Conservation (phyloP, 495 filamentous ascomycete genomes). For the Ramalina intermedia region DNA sequence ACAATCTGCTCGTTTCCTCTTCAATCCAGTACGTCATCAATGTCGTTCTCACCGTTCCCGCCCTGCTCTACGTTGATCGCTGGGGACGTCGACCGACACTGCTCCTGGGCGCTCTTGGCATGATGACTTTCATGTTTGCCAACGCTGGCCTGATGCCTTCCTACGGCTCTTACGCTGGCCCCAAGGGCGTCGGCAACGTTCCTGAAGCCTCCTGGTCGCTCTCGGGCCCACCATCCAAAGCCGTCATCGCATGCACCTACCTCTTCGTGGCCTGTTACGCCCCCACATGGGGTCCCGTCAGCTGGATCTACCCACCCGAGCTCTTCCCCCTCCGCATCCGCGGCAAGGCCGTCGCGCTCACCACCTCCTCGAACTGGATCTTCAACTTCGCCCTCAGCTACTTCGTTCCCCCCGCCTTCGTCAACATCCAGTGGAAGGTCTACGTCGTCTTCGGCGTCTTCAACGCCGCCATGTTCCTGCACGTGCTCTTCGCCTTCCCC, state of each 20-base stretch:
- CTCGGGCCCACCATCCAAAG: slow-evolving; percentile 25
- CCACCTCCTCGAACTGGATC: slow-evolving; percentile 52
- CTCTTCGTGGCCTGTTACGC: slow-evolving; percentile 51
- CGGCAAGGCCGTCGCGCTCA: slow-evolving; percentile 49
- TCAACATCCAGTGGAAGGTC: slow-evolving; percentile 42
- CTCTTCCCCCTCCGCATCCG: slow-evolving; percentile 53
- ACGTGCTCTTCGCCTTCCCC: slow-evolving; percentile 44
- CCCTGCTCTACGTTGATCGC: slow-evolving; percentile 40
- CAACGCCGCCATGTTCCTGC: slow-evolving; percentile 38
- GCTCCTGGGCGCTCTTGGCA: slow-evolving; percentile 33
- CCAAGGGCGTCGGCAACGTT: slow-evolving; percentile 25
- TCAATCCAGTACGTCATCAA: slow-evolving; percentile 67
- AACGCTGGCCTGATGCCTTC: slow-evolving; percentile 41
- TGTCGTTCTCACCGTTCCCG: slow-evolving; percentile 47
- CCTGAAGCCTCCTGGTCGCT: slow-evolving; percentile 26
- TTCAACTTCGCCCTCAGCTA: slow-evolving; percentile 31
- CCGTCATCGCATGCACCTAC: slow-evolving; percentile 49
- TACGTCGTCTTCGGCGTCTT: slow-evolving; percentile 34
- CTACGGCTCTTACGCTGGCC: slow-evolving; percentile 45
- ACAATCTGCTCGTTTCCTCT: slow-evolving; percentile 52
- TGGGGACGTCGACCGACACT: slow-evolving; percentile 38
- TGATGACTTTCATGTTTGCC: slow-evolving; percentile 40
- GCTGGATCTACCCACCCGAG: slow-evolving; percentile 54
- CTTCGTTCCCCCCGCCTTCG: slow-evolving; percentile 38
- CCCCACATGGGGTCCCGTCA: slow-evolving; percentile 42